Conservation (phyloP, 2,329 filamentous ascomycete genomes). For the Cladosporium austrohemisphaericum region DNA sequence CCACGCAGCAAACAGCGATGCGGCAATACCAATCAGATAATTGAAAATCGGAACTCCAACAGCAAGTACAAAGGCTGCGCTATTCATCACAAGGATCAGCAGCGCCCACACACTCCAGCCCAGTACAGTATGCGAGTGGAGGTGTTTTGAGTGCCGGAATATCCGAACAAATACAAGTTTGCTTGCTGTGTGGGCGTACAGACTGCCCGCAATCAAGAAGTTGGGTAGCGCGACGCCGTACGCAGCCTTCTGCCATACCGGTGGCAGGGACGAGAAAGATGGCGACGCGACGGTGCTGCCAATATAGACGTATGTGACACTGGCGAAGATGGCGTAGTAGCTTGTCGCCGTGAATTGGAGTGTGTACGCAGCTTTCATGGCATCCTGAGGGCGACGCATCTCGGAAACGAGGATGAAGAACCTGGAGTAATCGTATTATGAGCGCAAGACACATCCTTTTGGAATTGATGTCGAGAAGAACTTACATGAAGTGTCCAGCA, state of each 20-base stretch:
- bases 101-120: conserved; percentile 49
- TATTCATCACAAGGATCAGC: conserved; percentile 47
- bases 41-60: conserved; percentile 54
- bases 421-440: conserved; percentile 14
- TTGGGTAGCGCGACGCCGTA: conserved; percentile 52
- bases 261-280: conserved; percentile 46
- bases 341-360: conserved; percentile 50
- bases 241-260: conserved; percentile 48
- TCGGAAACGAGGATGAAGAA: conserved; percentile 54
- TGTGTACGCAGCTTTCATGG: conserved; percentile 50
- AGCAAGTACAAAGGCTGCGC: conserved; percentile 41
- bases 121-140: conserved; percentile 46
- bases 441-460: no score
- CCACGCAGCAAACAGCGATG: conserved; percentile 52
- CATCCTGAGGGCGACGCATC: conserved; percentile 50
- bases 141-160: conserved; percentile 45
- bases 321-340: conserved; percentile 51
- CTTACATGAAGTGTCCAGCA: conserved; percentile 49
- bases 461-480: not conserved
- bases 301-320: conserved; percentile 50
- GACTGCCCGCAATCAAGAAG: conserved; percentile 47
- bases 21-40: conserved; percentile 51
- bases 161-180: conserved; percentile 52
- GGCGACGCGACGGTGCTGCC: conserved; percentile 46
- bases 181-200: conserved; percentile 51